phyloP scores from a whole-genome alignment of 2,329 filamentous ascomycete species.

The Alternaria arbusti region DNA sequence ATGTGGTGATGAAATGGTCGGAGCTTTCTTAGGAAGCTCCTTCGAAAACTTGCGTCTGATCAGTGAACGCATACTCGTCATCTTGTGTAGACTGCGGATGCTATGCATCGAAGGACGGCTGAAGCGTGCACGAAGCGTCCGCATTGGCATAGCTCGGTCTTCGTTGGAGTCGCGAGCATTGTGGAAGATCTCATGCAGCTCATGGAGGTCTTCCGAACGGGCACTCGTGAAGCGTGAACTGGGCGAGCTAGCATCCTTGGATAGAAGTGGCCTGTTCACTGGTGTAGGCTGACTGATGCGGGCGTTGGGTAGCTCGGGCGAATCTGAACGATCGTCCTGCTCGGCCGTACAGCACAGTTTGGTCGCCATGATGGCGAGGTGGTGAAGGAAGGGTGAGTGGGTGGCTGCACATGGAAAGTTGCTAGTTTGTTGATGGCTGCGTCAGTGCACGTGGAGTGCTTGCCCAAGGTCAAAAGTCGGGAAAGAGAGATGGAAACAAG shows the following conservation, averaged over 20 bases:
- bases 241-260: slow-evolving; percentile 20
- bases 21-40: slow-evolving; percentile 27
- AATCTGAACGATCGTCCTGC: slow-evolving; percentile 32
- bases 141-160: slow-evolving; percentile 17
- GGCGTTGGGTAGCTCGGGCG: slow-evolving; percentile 44
- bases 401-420: background rate
- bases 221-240: slow-evolving; percentile 40
- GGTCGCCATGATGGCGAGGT: slow-evolving; percentile 32
- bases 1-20: slow-evolving; percentile 3
- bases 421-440: slow-evolving; percentile 3
- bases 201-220: slow-evolving; percentile 39
- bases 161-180: slow-evolving; percentile 27
- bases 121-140: slow-evolving; percentile 26
- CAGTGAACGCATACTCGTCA: slow-evolving; percentile 44
- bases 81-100: slow-evolving; percentile 42
- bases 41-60: slow-evolving; percentile 42
- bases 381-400: background rate
- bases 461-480: background rate
- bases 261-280: slow-evolving; percentile 34
- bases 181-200: slow-evolving; percentile 44
- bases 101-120: slow-evolving; percentile 38
- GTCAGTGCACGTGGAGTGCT: slow-evolving; percentile 4
- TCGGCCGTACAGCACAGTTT: slow-evolving; percentile 44
- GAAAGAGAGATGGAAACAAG: background rate
- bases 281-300: slow-evolving; percentile 37